Evolutionary conservation across 2,329 filamentous ascomycete species (phyloP).

Genomic region (Sporothrix humicola): DNA sequence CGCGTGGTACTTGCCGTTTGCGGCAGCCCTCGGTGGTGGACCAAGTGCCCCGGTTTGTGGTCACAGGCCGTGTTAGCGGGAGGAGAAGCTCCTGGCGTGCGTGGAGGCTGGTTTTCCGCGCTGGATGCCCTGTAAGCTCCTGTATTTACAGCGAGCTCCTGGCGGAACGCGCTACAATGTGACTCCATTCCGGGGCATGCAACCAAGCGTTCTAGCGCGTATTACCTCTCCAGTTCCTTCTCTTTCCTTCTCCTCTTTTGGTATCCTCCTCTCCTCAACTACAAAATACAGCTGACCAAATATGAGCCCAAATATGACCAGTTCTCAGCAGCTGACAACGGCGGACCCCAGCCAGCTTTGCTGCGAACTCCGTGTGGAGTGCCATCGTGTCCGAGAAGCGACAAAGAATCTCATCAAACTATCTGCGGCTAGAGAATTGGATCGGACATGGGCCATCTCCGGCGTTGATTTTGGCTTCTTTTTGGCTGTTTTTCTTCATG

Average conservation of each 20-base stretch:
- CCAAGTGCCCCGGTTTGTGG: constrained; percentile 5
- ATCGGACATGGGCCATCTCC: constrained; percentile 2
- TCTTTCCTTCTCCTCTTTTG: background rate
- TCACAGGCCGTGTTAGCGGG: constrained; percentile 23
- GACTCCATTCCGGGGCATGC: constrained; percentile 21
- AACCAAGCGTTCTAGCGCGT: constrained; percentile 22
- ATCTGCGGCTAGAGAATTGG: constrained; percentile 22
- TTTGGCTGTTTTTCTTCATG: background rate
- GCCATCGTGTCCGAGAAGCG: constrained; percentile 23
- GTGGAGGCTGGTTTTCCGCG: constrained; percentile 1
- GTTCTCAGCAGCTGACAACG: constrained; percentile 25
- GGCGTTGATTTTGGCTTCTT: background rate
- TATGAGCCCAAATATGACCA: background rate
- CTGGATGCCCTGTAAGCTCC: background rate
- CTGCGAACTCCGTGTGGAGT: constrained; percentile 25
- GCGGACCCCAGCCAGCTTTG: background rate
- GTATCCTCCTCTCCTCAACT: too few relatives aligned
- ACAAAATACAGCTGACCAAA: too few relatives aligned
- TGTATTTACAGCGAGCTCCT: background rate
- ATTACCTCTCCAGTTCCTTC: background rate
- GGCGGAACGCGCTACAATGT: constrained; percentile 13
- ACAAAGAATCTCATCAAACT: constrained; percentile 27
- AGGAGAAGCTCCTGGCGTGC: background rate
- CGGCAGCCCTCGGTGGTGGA: background rate
- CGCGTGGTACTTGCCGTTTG: constrained; percentile 24